These are phyloP conservation scores for Magnusiomyces suaveolens DNA, from an alignment of 1,139 yeast species.

Conservation along the genomic window DNA sequence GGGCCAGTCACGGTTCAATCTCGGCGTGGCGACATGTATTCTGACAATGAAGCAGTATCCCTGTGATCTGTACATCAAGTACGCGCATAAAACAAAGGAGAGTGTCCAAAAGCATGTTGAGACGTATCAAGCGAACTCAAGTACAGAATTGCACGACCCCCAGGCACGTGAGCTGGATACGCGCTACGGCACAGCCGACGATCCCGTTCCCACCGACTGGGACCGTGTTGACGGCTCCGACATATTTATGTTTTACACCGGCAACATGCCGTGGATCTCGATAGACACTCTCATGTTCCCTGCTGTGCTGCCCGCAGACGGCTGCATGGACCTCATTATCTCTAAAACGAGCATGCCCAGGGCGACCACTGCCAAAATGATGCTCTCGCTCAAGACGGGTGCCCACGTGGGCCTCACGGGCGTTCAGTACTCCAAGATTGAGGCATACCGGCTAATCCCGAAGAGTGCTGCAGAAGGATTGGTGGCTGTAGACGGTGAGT, in stretches of 20 bases:
- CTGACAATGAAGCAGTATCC: slow-evolving; percentile 59
- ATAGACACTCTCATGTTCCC: slow-evolving; percentile 82
- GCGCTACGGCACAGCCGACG: slow-evolving; percentile 31
- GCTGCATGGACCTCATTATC: slow-evolving; percentile 59
- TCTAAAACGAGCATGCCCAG: background rate
- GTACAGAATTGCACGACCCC: background rate
- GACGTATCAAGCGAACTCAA: background rate
- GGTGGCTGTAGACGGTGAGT: slow-evolving; percentile 83
- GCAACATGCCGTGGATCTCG: slow-evolving; percentile 86
- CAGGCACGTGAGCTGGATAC: slow-evolving; percentile 13
- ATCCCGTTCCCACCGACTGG: slow-evolving; percentile 64
- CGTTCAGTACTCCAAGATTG: slow-evolving; percentile 70
- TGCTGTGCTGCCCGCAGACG: slow-evolving; percentile 83
- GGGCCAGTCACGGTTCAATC: slow-evolving; percentile 75
- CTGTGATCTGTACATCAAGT: slow-evolving; percentile 68
- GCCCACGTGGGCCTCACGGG: slow-evolving; percentile 58
- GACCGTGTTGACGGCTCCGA: slow-evolving; percentile 39
- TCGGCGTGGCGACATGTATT: slow-evolving; percentile 64
- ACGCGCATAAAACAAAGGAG: slow-evolving; percentile 45
- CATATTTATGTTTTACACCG: slow-evolving; percentile 69
- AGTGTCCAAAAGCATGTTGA: slow-evolving; percentile 46
- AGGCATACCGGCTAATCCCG: slow-evolving; percentile 70
- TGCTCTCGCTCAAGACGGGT: slow-evolving; percentile 62
- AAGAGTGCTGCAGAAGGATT: slow-evolving; percentile 41
- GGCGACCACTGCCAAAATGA: slow-evolving; percentile 44